Conservation (phyloP, 768 basidiomycete genomes). For the Leccinellum luteum region DNA sequence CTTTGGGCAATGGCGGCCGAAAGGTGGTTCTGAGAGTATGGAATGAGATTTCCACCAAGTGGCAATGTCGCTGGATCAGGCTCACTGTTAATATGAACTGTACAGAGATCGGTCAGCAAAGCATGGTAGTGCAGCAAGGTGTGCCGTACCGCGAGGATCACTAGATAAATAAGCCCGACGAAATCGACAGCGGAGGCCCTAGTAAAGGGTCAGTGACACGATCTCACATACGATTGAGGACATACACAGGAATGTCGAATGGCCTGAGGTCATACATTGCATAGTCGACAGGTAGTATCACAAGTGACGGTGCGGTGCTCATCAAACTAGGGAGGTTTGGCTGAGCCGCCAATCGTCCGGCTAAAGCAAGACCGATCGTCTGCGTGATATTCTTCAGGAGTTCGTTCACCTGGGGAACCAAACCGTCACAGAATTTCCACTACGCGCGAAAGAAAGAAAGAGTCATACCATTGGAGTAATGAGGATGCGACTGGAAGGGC, state of each 20-base stretch:
- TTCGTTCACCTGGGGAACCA: slow-evolving; percentile 22
- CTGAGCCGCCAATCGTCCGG: slow-evolving; percentile 23
- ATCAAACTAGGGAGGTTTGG: slow-evolving; percentile 38
- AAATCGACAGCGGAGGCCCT: slow-evolving; percentile 54
- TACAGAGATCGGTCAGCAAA: slow-evolving; percentile 1
- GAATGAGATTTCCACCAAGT: not conserved
- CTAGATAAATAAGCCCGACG: slow-evolving; percentile 52
- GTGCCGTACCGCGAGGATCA: slow-evolving; percentile 30
- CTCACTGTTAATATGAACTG: slow-evolving; percentile 31
- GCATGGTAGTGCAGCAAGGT: not conserved
- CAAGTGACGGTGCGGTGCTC: slow-evolving; percentile 45
- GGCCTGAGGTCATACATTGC: slow-evolving; percentile 49
- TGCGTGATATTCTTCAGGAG: slow-evolving; percentile 40
- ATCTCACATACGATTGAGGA: slow-evolving; percentile 1
- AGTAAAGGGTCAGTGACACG: not conserved
- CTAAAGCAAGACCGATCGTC: slow-evolving; percentile 34
- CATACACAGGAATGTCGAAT: slow-evolving; percentile 59
- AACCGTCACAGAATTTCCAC: not conserved
- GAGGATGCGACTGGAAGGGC: slow-evolving; percentile 15
- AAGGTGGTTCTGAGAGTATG: slow-evolving; percentile 28
- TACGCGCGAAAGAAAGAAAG: not conserved
- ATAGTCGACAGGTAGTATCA: slow-evolving; percentile 49
- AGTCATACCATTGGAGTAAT: slow-evolving; percentile 12
- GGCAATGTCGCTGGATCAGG: not conserved
- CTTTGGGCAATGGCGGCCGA: slow-evolving; percentile 35